A percentile compares a stretch with the other conserved stretches of the same genome.
phyloP scores from a whole-genome alignment of 257 asterid genomes.

The Solanum etuberosum region DNA sequence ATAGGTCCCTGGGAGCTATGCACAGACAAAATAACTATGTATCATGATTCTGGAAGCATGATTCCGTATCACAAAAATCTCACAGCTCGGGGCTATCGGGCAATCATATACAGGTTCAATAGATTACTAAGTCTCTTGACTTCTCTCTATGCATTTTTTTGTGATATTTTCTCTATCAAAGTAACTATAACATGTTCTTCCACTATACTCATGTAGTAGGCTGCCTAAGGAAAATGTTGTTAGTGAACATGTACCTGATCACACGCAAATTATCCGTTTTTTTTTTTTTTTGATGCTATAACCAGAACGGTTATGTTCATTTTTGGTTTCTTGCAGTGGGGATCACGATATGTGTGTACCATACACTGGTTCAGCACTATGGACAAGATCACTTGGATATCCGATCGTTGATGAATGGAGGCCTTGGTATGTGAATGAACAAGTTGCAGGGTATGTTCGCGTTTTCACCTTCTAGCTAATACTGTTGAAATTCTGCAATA shows the following conservation, averaged over 20 bases:
- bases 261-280: background rate
- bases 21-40: slow-evolving; percentile 35
- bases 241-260: background rate
- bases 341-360: slow-evolving; percentile 99
- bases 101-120: slow-evolving; percentile 59
- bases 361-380: slow-evolving; percentile 67
- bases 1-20: slow-evolving; percentile 63
- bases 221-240: background rate
- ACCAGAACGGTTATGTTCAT: background rate
- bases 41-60: slow-evolving; percentile 91
- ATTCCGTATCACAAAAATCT: slow-evolving; percentile 82
- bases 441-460: slow-evolving; percentile 71
- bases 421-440: slow-evolving; percentile 60
- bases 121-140: background rate
- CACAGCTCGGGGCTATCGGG: slow-evolving; percentile 69
- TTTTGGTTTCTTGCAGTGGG: slow-evolving; percentile 40
- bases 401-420: slow-evolving; percentile 67
- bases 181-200: background rate
- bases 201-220: background rate
- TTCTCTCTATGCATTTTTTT: background rate
- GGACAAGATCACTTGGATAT: slow-evolving; percentile 87
- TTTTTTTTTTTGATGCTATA: background rate
- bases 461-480: background rate
- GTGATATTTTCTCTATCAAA: background rate
- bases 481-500: background rate